Conservation (phyloP, 148 eudicot genomes). For the Cornus controversa region DNA sequence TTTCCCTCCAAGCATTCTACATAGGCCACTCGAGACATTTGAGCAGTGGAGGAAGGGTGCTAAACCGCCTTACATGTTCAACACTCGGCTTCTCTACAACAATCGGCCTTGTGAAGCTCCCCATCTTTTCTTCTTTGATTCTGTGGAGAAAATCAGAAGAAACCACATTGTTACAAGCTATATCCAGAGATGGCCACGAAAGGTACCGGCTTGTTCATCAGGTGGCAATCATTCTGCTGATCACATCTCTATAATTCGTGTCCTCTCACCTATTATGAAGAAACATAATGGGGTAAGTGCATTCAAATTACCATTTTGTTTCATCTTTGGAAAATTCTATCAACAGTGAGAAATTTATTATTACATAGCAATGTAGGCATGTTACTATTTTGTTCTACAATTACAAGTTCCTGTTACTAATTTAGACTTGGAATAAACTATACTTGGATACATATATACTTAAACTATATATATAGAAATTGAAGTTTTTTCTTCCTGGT, state of each 20-base stretch:
- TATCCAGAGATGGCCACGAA: conserved; percentile 13
- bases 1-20: conserved; percentile 26
- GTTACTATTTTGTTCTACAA: no score
- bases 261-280: conserved; percentile 33
- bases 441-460: no score
- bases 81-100: conserved; percentile 19
- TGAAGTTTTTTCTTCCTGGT: no score
- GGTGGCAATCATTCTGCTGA: conserved; percentile 10
- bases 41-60: conserved; percentile 23
- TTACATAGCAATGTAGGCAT: no score
- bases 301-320: not conserved
- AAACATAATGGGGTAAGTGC: conserved; percentile 35
- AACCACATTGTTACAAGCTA: conserved; percentile 29
- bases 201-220: conserved; percentile 10
- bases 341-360: not conserved
- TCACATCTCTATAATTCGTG: conserved; percentile 27
- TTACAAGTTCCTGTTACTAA: no score
- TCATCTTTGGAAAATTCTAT: not conserved
- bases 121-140: conserved; percentile 41
- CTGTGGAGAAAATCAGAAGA: conserved; percentile 1
- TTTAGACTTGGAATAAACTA: no score
- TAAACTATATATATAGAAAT: no score
- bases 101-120: conserved; percentile 40
- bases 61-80: conserved; percentile 34
- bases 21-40: conserved; percentile 45